Base-by-base conservation (phyloP, 768 basidiomycete genomes). In the Termitomyces heimii region DNA sequence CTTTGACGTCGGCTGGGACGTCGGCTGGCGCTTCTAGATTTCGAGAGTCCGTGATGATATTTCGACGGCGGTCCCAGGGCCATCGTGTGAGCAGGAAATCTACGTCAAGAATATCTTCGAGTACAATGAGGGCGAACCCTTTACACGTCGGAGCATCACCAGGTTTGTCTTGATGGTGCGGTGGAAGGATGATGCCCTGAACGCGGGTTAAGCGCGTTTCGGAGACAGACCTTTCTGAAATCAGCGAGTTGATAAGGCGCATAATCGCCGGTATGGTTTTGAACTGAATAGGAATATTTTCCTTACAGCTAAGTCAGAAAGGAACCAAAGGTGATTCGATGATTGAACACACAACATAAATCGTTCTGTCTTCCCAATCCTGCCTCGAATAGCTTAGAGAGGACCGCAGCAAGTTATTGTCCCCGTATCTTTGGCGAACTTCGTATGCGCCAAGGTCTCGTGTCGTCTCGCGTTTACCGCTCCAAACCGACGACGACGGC, bases 71-170 rank as follows among this genome's bases (percentile, higher is more conserved):
- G 42, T 74, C 67, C 88, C 91, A 93, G 6, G 84, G 83, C 86
- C 88, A 93, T 24, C 64, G 63, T 0, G 69, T 39, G 0, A 83
- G 66, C 0, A 92, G 58, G 2, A 66, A 58, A 8, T 77, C 68
- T 2, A 71, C 75, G 26, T 82, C 77, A 1, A 71, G 67, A 1
- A 65, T 35, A 5, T 69, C 56, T 2, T 73, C 67, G 44, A 92
- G 72, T 0, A 82, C 82, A 54, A 92, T 72, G 29, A 93, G 79
- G 0, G 89, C 88, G 60, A 92, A 92, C 1, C 88, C 87, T 73
- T 87, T 92, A 68, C 80, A 86, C 54, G 77, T 80, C 2, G 86
- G 82, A 14, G 70, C 62, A 26, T 79, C 76, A 2, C 71, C 81
- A 14, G 81, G 77, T 52, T 75, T 75, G 65, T 89, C 88, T 48